Evolutionary conservation across 2,329 filamentous ascomycete genomes (phyloP).

Genomic region (Neonectria magnoliae): DNA sequence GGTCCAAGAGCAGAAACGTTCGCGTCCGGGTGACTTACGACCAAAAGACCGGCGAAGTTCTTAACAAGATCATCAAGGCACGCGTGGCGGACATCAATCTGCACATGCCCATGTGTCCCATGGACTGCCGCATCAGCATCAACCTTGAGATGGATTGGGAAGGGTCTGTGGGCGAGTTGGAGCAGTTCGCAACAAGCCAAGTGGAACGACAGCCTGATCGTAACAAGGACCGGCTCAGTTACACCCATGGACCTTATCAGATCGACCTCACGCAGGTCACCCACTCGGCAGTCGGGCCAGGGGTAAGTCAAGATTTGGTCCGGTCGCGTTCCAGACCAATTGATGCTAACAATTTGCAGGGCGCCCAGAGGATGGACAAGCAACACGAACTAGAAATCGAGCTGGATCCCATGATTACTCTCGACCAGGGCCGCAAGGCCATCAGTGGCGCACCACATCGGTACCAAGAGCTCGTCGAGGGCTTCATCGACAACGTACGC

Average conservation of each 20-base stretch:
- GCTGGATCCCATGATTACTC: constrained; percentile 69
- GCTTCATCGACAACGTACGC: constrained; percentile 78
- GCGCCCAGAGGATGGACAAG: constrained; percentile 60
- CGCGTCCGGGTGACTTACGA: constrained; percentile 76
- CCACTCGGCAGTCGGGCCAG: constrained; percentile 50
- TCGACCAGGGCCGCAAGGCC: constrained; percentile 71
- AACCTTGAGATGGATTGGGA: constrained; percentile 93
- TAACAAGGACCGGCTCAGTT: constrained; percentile 90
- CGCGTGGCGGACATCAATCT: constrained; percentile 91
- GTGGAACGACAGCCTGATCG: constrained; percentile 66
- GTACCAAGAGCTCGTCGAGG: constrained; percentile 75
- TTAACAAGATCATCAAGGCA: constrained; percentile 90
- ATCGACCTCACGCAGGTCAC: constrained; percentile 94
- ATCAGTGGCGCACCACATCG: constrained; percentile 63
- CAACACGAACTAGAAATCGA: constrained; percentile 87
- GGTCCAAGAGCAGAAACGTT: constrained; percentile 56
- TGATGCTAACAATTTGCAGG: constrained; percentile 43
- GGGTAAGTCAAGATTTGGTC: constrained; percentile 46
- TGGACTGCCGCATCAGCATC: constrained; percentile 93
- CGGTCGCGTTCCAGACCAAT: background rate
- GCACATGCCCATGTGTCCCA: constrained; percentile 77
- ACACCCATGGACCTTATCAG: constrained; percentile 87
- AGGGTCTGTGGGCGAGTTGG: constrained; percentile 69
- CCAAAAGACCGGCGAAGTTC: constrained; percentile 73
- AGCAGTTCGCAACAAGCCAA: constrained; percentile 50